These are phyloP conservation scores for Cardamine occulta DNA, from an alignment of 345 rosid species.

Conservation along the genomic window DNA sequence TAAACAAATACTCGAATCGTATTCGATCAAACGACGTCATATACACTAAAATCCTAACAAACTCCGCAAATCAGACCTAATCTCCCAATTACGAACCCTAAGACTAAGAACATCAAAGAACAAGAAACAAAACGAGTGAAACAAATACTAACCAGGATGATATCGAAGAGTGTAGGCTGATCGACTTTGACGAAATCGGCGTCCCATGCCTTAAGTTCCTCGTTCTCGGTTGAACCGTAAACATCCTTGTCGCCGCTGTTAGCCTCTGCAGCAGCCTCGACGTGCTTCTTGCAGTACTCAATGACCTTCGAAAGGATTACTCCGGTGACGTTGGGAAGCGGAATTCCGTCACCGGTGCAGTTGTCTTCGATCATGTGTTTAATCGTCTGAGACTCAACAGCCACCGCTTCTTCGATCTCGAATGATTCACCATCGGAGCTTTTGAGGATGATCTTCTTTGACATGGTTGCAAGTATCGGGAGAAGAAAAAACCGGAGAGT, in stretches of 20 bases:
- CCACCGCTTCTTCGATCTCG: constrained; percentile 66
- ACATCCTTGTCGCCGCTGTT: constrained; percentile 42
- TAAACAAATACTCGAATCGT: too few species aligned
- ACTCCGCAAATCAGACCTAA: background rate
- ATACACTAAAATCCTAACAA: constrained; percentile 2
- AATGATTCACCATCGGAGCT: constrained; percentile 69
- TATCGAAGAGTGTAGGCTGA: constrained; percentile 62
- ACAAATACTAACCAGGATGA: constrained; percentile 54
- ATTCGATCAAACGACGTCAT: background rate
- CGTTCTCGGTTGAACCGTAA: constrained; percentile 31
- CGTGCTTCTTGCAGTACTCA: constrained; percentile 81
- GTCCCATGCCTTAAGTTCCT: constrained; percentile 59
- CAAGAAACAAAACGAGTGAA: background rate
- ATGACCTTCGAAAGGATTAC: constrained; percentile 66
- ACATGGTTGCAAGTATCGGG: constrained; percentile 21
- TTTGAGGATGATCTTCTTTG: constrained; percentile 53
- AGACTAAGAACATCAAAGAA: background rate
- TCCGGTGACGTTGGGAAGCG: constrained; percentile 72
- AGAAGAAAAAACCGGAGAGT: background rate
- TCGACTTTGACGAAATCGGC: constrained; percentile 65
- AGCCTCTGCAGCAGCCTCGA: constrained; percentile 44
- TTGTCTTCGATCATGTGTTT: constrained; percentile 72
- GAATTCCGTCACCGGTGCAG: constrained; percentile 62
- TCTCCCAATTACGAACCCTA: background rate
- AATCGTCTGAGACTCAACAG: constrained; percentile 64